A percentile compares a stretch with the other conserved stretches of the same genome.
Evolutionary conservation across 208 protist genomes (phyloP).

Genomic region (Wallacemonas collosoma): DNA sequence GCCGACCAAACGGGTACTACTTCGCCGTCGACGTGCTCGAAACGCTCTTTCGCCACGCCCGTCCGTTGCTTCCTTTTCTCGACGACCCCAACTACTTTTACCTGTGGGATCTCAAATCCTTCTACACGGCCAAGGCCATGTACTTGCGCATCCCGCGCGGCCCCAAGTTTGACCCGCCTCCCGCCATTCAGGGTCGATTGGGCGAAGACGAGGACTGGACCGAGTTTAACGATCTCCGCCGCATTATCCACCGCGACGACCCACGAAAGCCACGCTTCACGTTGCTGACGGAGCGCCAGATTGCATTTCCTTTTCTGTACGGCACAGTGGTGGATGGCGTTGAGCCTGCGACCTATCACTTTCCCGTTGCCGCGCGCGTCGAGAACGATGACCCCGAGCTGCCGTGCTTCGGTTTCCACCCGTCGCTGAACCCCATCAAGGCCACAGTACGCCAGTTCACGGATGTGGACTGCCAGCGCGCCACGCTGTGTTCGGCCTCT

Average conservation of each 20-base stretch:
- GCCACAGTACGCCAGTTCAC: slow-evolving; percentile 55
- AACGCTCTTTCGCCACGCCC: slow-evolving; percentile 93
- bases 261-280: slow-evolving; percentile 88
- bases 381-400: slow-evolving; percentile 96
- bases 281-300: slow-evolving; percentile 99
- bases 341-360: slow-evolving; percentile 94
- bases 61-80: slow-evolving; percentile 97
- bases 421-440: slow-evolving; percentile 98
- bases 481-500: slow-evolving; percentile 43
- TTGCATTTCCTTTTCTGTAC: slow-evolving; percentile 99
- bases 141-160: slow-evolving; percentile 99
- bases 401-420: slow-evolving; percentile 99
- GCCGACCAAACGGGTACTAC: slow-evolving; percentile 93
- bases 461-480: slow-evolving; percentile 28
- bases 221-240: slow-evolving; percentile 99
- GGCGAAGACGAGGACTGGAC: slow-evolving; percentile 99
- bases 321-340: slow-evolving; percentile 96
- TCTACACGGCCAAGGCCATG: slow-evolving; percentile 99
- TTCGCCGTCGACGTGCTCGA: slow-evolving; percentile 87
- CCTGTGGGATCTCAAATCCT: slow-evolving; percentile 99
- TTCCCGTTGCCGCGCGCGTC: slow-evolving; percentile 91
- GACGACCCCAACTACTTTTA: slow-evolving; percentile 99
- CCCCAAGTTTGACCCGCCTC: slow-evolving; percentile 95
- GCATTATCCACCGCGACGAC: slow-evolving; percentile 99
- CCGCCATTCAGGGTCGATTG: slow-evolving; percentile 29